phyloP scores from a whole-genome alignment of 192 early-diverging fungal genomes.

The Backusella liffmaniae region DNA sequence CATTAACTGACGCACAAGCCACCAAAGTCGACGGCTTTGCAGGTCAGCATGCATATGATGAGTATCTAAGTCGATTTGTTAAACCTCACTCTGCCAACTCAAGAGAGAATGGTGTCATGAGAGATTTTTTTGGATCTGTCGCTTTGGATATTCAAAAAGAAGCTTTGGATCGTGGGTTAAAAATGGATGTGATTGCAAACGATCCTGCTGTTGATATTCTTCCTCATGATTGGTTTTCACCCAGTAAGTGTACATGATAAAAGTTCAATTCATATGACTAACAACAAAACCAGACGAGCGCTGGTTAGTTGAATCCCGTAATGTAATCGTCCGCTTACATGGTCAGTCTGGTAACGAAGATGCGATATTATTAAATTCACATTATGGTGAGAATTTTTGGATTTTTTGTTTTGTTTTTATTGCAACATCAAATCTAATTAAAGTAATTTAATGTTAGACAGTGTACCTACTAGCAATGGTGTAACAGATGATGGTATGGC shows the following conservation, averaged over 20 bases:
- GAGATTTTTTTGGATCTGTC: slow-evolving; percentile 13
- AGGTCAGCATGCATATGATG: slow-evolving; percentile 36
- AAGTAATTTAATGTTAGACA: slow-evolving; percentile 42
- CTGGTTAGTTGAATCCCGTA: slow-evolving; percentile 44
- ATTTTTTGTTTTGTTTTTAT: background rate
- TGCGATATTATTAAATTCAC: slow-evolving; percentile 62
- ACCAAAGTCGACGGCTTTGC: slow-evolving; percentile 19
- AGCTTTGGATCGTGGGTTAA: slow-evolving; percentile 14
- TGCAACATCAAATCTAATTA: background rate
- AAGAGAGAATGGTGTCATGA: slow-evolving; percentile 22
- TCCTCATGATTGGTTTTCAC: background rate
- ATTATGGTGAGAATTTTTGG: slow-evolving; percentile 49
- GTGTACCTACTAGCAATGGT: slow-evolving; percentile 66
- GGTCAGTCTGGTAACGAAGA: slow-evolving; percentile 43
- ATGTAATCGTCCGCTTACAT: slow-evolving; percentile 61
- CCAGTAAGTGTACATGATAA: background rate
- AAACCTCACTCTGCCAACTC: slow-evolving; percentile 33
- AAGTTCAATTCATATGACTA: background rate
- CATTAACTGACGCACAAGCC: slow-evolving; percentile 25
- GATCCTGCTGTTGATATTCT: slow-evolving; percentile 12
- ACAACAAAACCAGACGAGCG: slow-evolving; percentile 17
- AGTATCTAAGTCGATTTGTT: slow-evolving; percentile 27
- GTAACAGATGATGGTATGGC: slow-evolving; percentile 72
- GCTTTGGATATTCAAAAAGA: background rate
- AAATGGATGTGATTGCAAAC: slow-evolving; percentile 23